Percentiles rank a stretch among this genome's conserved stretches.
Conservation (phyloP, 2,329 filamentous ascomycete species). For the Cercospora brassicicola region DNA sequence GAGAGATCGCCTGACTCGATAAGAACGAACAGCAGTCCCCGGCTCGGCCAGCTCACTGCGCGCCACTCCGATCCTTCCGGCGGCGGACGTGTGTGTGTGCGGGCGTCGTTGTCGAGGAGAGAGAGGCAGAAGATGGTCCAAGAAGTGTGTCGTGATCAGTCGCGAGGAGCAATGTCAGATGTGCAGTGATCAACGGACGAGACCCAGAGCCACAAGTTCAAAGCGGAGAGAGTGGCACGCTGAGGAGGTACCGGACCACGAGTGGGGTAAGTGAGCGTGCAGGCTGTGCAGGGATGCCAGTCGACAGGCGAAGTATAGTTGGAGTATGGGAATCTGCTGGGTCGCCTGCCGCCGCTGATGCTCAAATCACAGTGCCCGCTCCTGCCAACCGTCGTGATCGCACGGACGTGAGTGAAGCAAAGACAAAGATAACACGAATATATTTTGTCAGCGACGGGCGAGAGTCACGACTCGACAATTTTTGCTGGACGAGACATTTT, state of each 20-base stretch:
- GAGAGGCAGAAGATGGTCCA: not conserved
- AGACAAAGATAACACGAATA: not conserved
- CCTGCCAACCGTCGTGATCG: not conserved
- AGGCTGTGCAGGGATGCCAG: not conserved
- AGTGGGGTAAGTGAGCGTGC: not conserved
- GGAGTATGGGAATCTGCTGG: not conserved
- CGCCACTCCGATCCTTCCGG: constrained; percentile 3
- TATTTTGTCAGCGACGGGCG: not conserved
- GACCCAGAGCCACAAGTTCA: not conserved
- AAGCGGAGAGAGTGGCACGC: not conserved
- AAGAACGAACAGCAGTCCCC: constrained; percentile 4
- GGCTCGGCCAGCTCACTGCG: not conserved
- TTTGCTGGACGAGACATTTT: constrained; percentile 2
- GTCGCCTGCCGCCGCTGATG: not conserved
- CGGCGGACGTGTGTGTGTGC: not conserved
- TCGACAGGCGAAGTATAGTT: not conserved
- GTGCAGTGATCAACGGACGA: not conserved
- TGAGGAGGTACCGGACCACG: not conserved
- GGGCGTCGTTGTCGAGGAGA: not conserved
- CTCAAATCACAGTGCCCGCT: not conserved
- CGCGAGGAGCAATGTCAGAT: not conserved
- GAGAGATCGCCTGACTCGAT: constrained; percentile 14
- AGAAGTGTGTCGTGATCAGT: constrained; percentile 1
- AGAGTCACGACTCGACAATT: not conserved
- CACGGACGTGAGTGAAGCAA: not conserved